phyloP scores from a whole-genome alignment of 1,284 basidiomycete species.

The Tausonia pullulans region DNA sequence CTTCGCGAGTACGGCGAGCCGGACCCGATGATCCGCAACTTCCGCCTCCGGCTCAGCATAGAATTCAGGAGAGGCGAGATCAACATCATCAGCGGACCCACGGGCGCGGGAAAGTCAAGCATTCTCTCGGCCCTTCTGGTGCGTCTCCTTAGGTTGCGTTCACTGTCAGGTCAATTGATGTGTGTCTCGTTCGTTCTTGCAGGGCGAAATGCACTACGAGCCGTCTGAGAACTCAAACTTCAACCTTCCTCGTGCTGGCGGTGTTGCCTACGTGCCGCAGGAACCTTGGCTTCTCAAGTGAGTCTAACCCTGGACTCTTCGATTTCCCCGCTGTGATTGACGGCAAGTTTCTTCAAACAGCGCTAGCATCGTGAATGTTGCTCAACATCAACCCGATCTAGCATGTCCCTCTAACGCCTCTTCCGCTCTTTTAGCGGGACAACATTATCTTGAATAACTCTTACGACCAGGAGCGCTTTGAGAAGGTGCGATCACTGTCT shows the following conservation, averaged over 20 bases:
- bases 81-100: conserved; percentile 54
- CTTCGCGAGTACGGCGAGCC: conserved; percentile 7
- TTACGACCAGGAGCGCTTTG: conserved; percentile 43
- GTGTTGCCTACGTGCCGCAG: conserved; percentile 61
- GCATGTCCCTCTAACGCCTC: too few relatives aligned
- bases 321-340: too few relatives aligned
- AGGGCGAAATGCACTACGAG: conserved; percentile 37
- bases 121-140: conserved; percentile 36
- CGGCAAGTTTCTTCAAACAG: too few relatives aligned
- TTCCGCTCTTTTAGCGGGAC: conserved; percentile 27
- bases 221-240: conserved; percentile 48
- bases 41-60: conserved; percentile 42
- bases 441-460: conserved; percentile 47
- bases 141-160: neutral
- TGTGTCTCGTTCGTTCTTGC: neutral
- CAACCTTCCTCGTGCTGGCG: conserved; percentile 51
- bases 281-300: conserved; percentile 50
- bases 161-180: too few relatives aligned
- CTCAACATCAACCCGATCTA: conserved; percentile 32
- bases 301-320: too few relatives aligned
- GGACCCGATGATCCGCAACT: conserved; percentile 26
- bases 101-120: conserved; percentile 34
- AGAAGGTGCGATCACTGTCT: conserved; percentile 26
- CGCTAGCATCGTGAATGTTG: conserved; percentile 31
- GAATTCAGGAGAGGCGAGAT: conserved; percentile 46